Percentiles rank a stretch among this genome's conserved stretches.
phyloP scores from a whole-genome alignment of 192 early-diverging fungal species.

The Coemansia asiatica region DNA sequence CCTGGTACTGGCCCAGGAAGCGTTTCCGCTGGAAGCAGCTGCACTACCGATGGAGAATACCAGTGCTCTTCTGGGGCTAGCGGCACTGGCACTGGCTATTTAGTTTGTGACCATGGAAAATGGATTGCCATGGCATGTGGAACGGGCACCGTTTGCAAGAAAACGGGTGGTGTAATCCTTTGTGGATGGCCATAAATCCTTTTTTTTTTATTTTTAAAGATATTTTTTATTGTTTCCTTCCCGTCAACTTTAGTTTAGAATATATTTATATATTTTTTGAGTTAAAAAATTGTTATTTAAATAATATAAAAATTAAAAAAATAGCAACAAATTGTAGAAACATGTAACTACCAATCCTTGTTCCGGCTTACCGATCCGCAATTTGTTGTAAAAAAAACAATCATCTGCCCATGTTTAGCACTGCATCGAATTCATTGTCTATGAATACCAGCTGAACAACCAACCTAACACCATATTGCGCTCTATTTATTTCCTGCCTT shows the following conservation, averaged over 20 bases:
- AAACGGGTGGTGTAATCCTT: not conserved
- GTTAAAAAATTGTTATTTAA: not conserved
- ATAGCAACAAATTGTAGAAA: no score
- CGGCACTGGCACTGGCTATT: not conserved
- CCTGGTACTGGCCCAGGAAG: slow-evolving; percentile 1
- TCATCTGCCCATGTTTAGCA: not conserved
- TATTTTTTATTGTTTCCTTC: not conserved
- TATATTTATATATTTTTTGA: not conserved
- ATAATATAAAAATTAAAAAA: not conserved
- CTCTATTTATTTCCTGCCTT: not conserved
- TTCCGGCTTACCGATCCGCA: no score
- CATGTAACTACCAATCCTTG: no score
- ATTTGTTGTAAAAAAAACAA: no score
- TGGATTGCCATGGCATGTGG: slow-evolving; percentile 13
- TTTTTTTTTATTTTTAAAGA: not conserved
- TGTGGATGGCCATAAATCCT: not conserved
- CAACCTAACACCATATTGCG: not conserved
- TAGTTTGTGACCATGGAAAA: slow-evolving; percentile 5
- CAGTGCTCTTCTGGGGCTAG: not conserved
- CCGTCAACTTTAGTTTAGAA: not conserved
- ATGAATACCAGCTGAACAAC: not conserved
- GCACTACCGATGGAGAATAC: not conserved
- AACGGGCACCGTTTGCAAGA: not conserved
- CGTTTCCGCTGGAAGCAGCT: not conserved
- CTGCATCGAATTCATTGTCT: not conserved